Evolutionary conservation across 2,329 filamentous ascomycete genomes (phyloP).

Genomic region (Pseudodiploospora longispora): DNA sequence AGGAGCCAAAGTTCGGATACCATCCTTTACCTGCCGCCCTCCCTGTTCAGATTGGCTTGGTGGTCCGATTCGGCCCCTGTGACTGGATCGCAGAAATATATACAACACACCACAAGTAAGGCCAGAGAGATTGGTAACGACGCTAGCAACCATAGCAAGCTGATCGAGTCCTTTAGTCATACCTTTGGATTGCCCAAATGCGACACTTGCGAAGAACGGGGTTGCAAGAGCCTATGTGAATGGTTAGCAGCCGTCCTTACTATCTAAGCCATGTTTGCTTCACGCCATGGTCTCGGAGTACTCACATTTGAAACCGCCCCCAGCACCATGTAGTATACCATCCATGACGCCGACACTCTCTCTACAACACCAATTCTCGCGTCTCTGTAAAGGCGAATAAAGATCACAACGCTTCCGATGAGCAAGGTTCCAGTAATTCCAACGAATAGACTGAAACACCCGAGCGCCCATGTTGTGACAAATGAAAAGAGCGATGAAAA

Average conservation of each 20-base stretch:
- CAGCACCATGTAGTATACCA: slow-evolving; percentile 59
- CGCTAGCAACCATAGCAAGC: slow-evolving; percentile 55
- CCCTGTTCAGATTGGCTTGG: slow-evolving; percentile 35
- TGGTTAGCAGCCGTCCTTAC: slow-evolving; percentile 15
- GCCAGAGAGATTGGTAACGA: slow-evolving; percentile 58
- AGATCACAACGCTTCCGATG: slow-evolving; percentile 44
- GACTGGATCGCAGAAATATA: slow-evolving; percentile 58
- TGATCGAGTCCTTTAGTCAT: slow-evolving; percentile 29
- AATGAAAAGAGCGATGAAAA: slow-evolving; percentile 64
- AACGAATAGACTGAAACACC: slow-evolving; percentile 47
- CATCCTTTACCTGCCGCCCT: slow-evolving; percentile 25
- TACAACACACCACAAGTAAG: slow-evolving; percentile 58
- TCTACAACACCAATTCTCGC: slow-evolving; percentile 49
- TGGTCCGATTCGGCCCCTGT: slow-evolving; percentile 44
- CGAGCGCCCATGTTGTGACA: slow-evolving; percentile 50
- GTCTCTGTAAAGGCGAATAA: slow-evolving; percentile 47
- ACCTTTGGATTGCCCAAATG: slow-evolving; percentile 33
- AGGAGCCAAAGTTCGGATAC: slow-evolving; percentile 4
- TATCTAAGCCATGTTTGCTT: slow-evolving; percentile 13
- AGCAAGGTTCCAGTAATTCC: slow-evolving; percentile 43
- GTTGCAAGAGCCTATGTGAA: slow-evolving; percentile 44
- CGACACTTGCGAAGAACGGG: slow-evolving; percentile 55
- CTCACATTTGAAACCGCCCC: slow-evolving; percentile 51
- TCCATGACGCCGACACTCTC: slow-evolving; percentile 56
- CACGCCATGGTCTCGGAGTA: slow-evolving; percentile 5